Evolutionary conservation across 2,329 filamentous ascomycete genomes (phyloP), one percentile per base, ranked within the genome.

Genomic region (Ophiostoma fasciatum): DNA sequence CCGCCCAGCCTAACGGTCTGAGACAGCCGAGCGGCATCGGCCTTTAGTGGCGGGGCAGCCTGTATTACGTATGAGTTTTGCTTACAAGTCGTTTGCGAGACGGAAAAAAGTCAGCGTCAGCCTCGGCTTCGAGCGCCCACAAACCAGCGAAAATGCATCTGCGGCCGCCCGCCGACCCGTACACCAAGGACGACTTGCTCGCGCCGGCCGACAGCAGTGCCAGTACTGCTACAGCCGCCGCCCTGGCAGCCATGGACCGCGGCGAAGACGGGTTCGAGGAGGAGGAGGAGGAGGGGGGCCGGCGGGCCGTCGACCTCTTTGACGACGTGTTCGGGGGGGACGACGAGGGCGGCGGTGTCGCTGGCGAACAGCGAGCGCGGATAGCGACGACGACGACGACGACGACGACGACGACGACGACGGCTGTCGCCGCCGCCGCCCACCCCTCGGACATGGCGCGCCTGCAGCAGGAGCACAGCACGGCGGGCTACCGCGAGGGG

Each of bases 401-500:
- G 8, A 22, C n/a, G 12, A 23, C 25, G 28, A 21, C 25, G 32
- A 4, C 33, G 15, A 9, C 35, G 36, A 19, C 22, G n/a, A n/a
- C 28, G 26, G 23, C 37, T 30, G 28, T 36, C 25, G 31, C 20
- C n/a, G 11, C 19, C 10, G 8, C 33, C 27, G 36, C 46, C 35
- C 62, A 71, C 36, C 63, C 61, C 22, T 70, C 63, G 51, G 85
- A 93, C 48, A 69, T 90, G 34, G 74, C 70, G 15, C 75, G 80
- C 18, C 68, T 94, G 13, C 75, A 80, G 48, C 68, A 73, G 28
- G 76, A 81, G 37, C 84, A 94, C 54, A 70, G 74, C 35, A 94
- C 82, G 7, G 77, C 82, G 27, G 90, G 90, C 15, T 96, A 96
- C 58, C 78, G 88, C 40, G 87, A 94, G 49, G 90, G 88, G 30